These are phyloP conservation scores for Blastomyces percursus DNA, from an alignment of 2,329 filamentous ascomycete species.

Conservation along the genomic window DNA sequence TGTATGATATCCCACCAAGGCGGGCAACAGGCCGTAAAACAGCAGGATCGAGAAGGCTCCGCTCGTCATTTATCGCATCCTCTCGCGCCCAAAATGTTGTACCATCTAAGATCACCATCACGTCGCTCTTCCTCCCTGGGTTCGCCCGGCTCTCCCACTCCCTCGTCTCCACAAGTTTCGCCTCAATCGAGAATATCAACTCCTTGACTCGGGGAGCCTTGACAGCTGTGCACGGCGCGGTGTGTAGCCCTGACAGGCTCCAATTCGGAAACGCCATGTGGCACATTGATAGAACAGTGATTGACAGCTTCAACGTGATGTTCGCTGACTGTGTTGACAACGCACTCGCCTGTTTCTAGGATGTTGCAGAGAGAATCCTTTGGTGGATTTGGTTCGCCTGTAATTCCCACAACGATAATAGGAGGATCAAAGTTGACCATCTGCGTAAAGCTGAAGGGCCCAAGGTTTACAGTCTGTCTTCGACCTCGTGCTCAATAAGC, in stretches of 20 bases:
- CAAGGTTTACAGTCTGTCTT: conserved; percentile 56
- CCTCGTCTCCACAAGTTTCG: conserved; percentile 57
- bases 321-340: conserved; percentile 80
- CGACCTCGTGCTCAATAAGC: conserved; percentile 48
- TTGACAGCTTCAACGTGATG: conserved; percentile 82
- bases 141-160: conserved; percentile 66
- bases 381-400: conserved; percentile 45
- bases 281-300: conserved; percentile 64
- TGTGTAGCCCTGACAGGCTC: conserved; percentile 61
- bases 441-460: conserved; percentile 80
- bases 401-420: conserved; percentile 58
- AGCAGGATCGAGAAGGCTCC: conserved; percentile 61
- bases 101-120: conserved; percentile 69
- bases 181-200: conserved; percentile 73
- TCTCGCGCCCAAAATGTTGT: conserved; percentile 80
- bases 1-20: conserved; percentile 79
- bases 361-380: conserved; percentile 77
- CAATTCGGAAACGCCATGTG: conserved; percentile 71
- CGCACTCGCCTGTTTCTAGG: conserved; percentile 59
- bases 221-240: conserved; percentile 54
- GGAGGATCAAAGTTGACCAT: conserved; percentile 79
- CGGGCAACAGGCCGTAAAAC: conserved; percentile 66
- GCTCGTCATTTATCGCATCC: conserved; percentile 72
- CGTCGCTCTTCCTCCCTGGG: conserved; percentile 63
- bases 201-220: conserved; percentile 65